These are phyloP conservation scores for Tanacetum coccineum DNA, from an alignment of 129 eudicot genomes.

Conservation along the genomic window DNA sequence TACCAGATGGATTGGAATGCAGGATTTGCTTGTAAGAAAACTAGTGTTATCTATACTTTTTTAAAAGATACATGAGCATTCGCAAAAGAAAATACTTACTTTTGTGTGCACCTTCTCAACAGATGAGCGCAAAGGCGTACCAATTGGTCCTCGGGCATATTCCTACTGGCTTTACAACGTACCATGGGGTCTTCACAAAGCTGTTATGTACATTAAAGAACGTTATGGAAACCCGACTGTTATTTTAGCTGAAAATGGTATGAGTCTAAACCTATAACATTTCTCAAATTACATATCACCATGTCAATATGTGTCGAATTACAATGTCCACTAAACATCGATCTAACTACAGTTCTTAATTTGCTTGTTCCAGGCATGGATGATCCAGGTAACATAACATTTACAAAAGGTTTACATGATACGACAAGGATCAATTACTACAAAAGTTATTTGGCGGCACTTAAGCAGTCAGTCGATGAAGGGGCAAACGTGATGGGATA, in stretches of 20 bases:
- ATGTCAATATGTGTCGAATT: neutral
- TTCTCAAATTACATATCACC: neutral
- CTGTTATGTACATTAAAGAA: slow-evolving; percentile 66
- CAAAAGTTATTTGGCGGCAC: slow-evolving; percentile 51
- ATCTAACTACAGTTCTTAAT: neutral
- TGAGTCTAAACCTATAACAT: neutral
- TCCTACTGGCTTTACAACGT: slow-evolving; percentile 86
- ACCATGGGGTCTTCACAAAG: slow-evolving; percentile 89
- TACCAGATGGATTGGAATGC: slow-evolving; percentile 81
- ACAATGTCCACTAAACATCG: neutral
- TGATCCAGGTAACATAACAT: slow-evolving; percentile 78
- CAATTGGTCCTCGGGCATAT: slow-evolving; percentile 88
- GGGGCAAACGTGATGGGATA: slow-evolving; percentile 86
- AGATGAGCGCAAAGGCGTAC: slow-evolving; percentile 73
- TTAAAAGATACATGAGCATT: too few species aligned
- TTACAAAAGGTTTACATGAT: slow-evolving; percentile 55
- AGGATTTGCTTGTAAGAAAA: slow-evolving; percentile 75
- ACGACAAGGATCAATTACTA: slow-evolving; percentile 61
- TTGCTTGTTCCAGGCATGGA: slow-evolving; percentile 62
- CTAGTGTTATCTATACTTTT: neutral
- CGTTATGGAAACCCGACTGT: slow-evolving; percentile 72
- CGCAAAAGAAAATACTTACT: neutral
- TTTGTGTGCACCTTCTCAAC: slow-evolving; percentile 10
- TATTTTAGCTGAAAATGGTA: slow-evolving; percentile 84
- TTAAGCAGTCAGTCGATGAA: slow-evolving; percentile 62